Evolutionary conservation across 768 basidiomycete species (phyloP).

Genomic region (Mycena olivaceomarginata): DNA sequence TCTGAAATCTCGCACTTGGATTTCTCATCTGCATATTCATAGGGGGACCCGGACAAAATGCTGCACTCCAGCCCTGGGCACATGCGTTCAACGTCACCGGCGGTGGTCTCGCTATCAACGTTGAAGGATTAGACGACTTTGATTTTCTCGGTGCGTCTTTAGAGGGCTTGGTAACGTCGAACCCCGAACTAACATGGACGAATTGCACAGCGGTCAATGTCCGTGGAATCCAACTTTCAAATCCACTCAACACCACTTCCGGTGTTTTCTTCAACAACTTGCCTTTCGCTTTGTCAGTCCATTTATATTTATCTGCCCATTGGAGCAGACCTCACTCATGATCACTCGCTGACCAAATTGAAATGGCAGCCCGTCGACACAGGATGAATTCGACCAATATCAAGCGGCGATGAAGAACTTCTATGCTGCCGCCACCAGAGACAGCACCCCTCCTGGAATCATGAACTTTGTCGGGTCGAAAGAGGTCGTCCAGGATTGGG

Average conservation of each 20-base stretch:
- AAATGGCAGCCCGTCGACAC: conserved; percentile 15
- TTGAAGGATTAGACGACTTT: conserved; percentile 36
- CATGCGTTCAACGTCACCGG: conserved; percentile 35
- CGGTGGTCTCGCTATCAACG: not conserved
- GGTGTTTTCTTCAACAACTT: conserved; percentile 36
- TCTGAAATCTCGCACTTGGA: not conserved
- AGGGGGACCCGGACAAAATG: conserved; percentile 42
- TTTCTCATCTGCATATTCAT: not conserved
- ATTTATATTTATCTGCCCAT: not conserved
- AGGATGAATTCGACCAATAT: conserved; percentile 37
- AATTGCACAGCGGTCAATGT: conserved; percentile 37
- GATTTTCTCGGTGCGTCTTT: conserved; percentile 35
- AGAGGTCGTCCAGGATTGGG: conserved; percentile 41
- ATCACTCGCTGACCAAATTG: too few species aligned
- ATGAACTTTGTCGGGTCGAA: conserved; percentile 27
- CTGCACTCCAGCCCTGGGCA: conserved; percentile 36
- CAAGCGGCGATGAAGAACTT: conserved; percentile 37
- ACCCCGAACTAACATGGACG: not conserved
- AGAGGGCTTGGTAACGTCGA: too few species aligned
- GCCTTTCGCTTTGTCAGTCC: conserved; percentile 31
- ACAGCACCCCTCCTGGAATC: conserved; percentile 37
- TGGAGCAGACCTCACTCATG: too few species aligned
- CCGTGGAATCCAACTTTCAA: conserved; percentile 42
- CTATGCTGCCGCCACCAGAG: not conserved
- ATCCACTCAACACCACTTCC: conserved; percentile 41